Evolutionary conservation across 2,329 filamentous ascomycete genomes (phyloP).

Genomic region (Aspergillus felis): DNA sequence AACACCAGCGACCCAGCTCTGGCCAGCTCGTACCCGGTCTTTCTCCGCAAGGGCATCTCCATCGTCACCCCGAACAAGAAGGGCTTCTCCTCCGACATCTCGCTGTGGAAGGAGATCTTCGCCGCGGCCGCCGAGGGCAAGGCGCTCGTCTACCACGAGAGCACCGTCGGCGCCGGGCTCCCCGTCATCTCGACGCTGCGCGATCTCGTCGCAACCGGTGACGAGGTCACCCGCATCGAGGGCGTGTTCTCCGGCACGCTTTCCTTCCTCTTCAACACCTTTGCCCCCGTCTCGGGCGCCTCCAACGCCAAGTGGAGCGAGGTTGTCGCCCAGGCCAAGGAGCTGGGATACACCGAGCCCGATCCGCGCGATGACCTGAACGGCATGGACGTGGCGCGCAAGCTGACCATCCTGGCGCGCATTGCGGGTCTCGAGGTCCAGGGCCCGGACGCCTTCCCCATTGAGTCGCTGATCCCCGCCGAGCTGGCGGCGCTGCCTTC

Average conservation of each 20-base stretch:
- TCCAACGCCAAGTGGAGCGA: constrained; percentile 72
- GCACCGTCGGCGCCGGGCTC: constrained; percentile 86
- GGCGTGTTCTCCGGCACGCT: constrained; percentile 97
- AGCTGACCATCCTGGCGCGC: constrained; percentile 89
- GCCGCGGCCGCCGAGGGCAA: constrained; percentile 57
- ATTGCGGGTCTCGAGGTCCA: constrained; percentile 77
- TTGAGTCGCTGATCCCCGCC: constrained; percentile 87
- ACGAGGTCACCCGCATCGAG: constrained; percentile 87
- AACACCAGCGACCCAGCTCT: constrained; percentile 91
- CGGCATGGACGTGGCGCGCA: constrained; percentile 86
- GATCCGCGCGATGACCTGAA: constrained; percentile 85
- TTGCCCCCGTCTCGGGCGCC: constrained; percentile 70
- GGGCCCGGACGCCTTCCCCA: constrained; percentile 83
- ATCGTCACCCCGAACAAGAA: constrained; percentile 99
- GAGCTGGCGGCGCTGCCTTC: constrained; percentile 73
- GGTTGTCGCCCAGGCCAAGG: constrained; percentile 88
- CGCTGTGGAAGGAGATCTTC: constrained; percentile 87
- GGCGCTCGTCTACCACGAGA: constrained; percentile 91
- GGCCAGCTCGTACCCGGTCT: constrained; percentile 75
- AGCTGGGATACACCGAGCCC: constrained; percentile 86
- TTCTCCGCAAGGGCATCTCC: constrained; percentile 77
- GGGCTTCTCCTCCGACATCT: constrained; percentile 78
- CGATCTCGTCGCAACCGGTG: constrained; percentile 90
- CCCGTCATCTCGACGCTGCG: constrained; percentile 91
- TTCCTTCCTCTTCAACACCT: constrained; percentile 97